phyloP scores from a whole-genome alignment of 306 rosid genomes.

The Mimosa pudica region DNA sequence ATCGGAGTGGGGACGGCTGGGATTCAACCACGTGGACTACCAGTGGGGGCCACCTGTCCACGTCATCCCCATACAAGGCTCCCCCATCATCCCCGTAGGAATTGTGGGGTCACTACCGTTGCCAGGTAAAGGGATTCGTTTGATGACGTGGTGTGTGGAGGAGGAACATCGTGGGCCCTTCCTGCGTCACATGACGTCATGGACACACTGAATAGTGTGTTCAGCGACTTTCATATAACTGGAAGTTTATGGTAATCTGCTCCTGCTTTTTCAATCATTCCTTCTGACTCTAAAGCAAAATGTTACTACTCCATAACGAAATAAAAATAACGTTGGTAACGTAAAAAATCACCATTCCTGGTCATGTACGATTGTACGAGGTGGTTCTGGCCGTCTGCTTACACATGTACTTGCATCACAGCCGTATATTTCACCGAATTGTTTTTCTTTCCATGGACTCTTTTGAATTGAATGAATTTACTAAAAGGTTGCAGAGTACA shows the following conservation, averaged over 20 bases:
- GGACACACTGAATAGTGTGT: constrained; percentile 6
- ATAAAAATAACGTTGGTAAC: background rate
- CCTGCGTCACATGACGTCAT: constrained; percentile 37
- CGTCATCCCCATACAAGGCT: constrained; percentile 68
- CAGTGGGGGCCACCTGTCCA: constrained; percentile 69
- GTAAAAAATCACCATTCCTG: background rate
- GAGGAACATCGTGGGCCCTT: constrained; percentile 51
- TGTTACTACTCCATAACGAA: background rate
- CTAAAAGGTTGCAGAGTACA: too few relatives aligned
- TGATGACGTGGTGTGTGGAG: constrained; percentile 77
- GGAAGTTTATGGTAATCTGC: background rate
- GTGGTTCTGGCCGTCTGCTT: background rate
- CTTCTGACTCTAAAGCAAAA: background rate
- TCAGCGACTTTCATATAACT: too few relatives aligned
- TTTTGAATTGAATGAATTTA: too few relatives aligned
- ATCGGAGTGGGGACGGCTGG: constrained; percentile 82
- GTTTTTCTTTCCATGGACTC: background rate
- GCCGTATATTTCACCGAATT: too few relatives aligned
- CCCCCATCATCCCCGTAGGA: constrained; percentile 57
- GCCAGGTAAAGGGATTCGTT: constrained; percentile 57
- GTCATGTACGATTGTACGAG: background rate
- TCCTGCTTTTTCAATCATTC: background rate
- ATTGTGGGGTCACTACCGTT: constrained; percentile 55
- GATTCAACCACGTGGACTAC: constrained; percentile 69
- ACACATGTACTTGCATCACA: background rate